Percentiles rank a stretch among this genome's conserved stretches.
Evolutionary conservation across 768 basidiomycete species (phyloP).

Genomic region (Lepiota subincarnata): DNA sequence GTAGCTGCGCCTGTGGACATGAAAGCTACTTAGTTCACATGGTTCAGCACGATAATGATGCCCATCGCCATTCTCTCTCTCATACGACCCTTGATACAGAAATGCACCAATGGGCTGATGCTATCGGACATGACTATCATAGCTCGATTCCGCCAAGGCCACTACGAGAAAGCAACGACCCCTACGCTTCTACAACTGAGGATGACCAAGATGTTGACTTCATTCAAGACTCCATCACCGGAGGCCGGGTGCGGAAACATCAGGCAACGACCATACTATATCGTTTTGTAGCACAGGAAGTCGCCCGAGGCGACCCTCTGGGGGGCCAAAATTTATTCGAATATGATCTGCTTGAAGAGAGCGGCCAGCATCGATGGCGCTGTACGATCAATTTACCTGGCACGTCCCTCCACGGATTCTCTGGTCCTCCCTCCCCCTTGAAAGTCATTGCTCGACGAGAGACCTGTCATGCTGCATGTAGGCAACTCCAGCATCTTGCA

Average conservation of each 20-base stretch:
- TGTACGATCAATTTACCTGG: conserved; percentile 50
- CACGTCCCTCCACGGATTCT: conserved; percentile 35
- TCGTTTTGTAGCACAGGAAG: conserved; percentile 37
- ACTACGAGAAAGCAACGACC: conserved; percentile 33
- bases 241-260: conserved; percentile 52
- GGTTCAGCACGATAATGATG: conserved; percentile 54
- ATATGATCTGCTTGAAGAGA: conserved; percentile 26
- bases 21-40: conserved; percentile 59
- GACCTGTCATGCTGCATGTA: conserved; percentile 57
- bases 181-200: conserved; percentile 48
- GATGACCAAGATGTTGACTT: conserved; percentile 36
- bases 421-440: conserved; percentile 42
- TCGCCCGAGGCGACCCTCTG: conserved; percentile 8
- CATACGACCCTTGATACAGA: conserved; percentile 33
- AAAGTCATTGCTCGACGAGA: conserved; percentile 52
- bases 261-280: conserved; percentile 57
- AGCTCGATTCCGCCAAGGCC: conserved; percentile 43
- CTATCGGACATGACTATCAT: conserved; percentile 31
- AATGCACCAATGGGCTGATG: conserved; percentile 48
- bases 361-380: conserved; percentile 25
- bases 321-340: conserved; percentile 32
- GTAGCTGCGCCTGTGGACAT: conserved; percentile 41
- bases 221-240: conserved; percentile 52
- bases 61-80: conserved; percentile 50
- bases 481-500: conserved; percentile 43